Evolutionary conservation across 331 rosid species (phyloP).

Genomic region (Quercus phellos): DNA sequence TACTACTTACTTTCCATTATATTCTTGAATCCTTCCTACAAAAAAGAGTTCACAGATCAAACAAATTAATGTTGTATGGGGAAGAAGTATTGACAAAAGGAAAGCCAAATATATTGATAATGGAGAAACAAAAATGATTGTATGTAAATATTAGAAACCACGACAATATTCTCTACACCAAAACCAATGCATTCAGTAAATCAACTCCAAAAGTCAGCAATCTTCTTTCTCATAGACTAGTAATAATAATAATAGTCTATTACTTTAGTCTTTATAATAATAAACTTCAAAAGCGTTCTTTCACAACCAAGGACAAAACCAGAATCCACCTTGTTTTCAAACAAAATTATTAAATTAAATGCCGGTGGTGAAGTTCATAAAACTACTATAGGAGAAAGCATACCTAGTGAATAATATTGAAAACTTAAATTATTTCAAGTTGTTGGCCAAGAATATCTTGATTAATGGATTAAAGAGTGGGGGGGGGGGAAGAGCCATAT

Average conservation of each 20-base stretch:
- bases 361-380: background rate
- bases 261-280: background rate
- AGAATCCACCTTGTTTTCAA: background rate
- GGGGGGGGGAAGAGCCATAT: no score
- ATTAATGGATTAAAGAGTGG: background rate
- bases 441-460: background rate
- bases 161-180: no score
- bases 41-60: constrained; percentile 10
- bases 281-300: background rate
- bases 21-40: constrained; percentile 75
- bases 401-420: background rate
- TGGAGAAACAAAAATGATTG: background rate
- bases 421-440: background rate
- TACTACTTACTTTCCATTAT: constrained; percentile 77
- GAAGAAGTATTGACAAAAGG: background rate
- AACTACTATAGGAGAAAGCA: background rate
- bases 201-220: background rate
- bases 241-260: no score
- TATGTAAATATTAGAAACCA: background rate
- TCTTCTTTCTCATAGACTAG: background rate
- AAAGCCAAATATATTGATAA: background rate
- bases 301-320: background rate
- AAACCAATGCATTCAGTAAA: background rate
- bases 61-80: background rate
- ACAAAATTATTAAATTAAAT: background rate